These are phyloP conservation scores for Beauveria pseudobassiana DNA, from an alignment of 2,329 filamentous ascomycete species.

Conservation along the genomic window DNA sequence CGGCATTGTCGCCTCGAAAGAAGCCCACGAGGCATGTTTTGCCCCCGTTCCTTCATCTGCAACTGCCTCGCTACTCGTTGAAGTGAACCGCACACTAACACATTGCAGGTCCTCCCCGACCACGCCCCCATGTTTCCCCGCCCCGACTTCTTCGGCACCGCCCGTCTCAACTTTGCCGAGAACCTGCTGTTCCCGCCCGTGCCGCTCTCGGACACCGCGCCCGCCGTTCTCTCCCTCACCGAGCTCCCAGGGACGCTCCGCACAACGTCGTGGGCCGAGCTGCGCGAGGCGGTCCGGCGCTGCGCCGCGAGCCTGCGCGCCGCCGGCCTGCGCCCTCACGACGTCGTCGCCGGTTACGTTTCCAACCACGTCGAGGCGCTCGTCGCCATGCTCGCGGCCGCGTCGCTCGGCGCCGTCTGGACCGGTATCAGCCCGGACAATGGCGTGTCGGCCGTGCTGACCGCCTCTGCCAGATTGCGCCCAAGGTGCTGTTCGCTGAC, in stretches of 20 bases:
- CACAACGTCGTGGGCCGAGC: slow-evolving; percentile 63
- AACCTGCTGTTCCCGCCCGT: slow-evolving; percentile 76
- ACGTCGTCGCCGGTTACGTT: slow-evolving; percentile 66
- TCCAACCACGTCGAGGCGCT: slow-evolving; percentile 85
- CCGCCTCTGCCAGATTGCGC: slow-evolving; percentile 75
- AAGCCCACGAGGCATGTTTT: slow-evolving; percentile 49
- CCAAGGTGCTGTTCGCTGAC: slow-evolving; percentile 76
- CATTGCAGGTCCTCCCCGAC: slow-evolving; percentile 57
- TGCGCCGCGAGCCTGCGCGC: slow-evolving; percentile 66
- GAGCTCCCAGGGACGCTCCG: slow-evolving; percentile 57
- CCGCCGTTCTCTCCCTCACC: slow-evolving; percentile 74
- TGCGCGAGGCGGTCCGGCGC: slow-evolving; percentile 68
- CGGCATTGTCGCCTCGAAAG: slow-evolving; percentile 60
- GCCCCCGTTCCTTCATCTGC: background rate
- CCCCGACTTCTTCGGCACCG: slow-evolving; percentile 74
- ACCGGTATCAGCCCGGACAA: slow-evolving; percentile 90
- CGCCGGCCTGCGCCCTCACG: slow-evolving; percentile 49
- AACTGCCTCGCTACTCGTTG: background rate
- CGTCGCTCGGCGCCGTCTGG: slow-evolving; percentile 82
- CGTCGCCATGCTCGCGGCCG: slow-evolving; percentile 78
- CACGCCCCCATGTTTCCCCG: slow-evolving; percentile 73
- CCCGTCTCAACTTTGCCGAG: slow-evolving; percentile 85
- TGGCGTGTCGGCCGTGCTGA: slow-evolving; percentile 84
- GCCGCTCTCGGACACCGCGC: slow-evolving; percentile 43
- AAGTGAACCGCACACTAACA: background rate